Evolutionary conservation across 2,329 filamentous ascomycete genomes (phyloP).

Genomic region (Penicillium hesseltinei): DNA sequence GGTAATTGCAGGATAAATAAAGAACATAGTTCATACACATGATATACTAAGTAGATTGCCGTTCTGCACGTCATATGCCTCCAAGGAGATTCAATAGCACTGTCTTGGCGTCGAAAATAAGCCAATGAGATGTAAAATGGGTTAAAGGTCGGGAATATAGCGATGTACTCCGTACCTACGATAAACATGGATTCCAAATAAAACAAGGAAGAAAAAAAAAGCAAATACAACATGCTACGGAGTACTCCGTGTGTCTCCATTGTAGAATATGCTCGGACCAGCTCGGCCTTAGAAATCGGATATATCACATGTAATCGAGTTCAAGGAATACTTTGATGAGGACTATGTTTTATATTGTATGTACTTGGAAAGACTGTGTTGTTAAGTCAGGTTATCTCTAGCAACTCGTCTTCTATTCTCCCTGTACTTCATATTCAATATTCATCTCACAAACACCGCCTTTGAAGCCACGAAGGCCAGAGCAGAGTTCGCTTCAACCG

Average conservation of each 20-base stretch:
- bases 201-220: not conserved
- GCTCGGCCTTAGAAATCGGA: not conserved
- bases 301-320: not conserved
- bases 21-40: not conserved
- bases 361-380: constrained; percentile 6
- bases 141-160: not conserved
- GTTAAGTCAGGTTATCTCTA: constrained; percentile 11
- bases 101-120: not conserved
- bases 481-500: not conserved
- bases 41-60: not conserved
- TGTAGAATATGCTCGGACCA: not conserved
- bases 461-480: constrained; percentile 7
- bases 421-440: constrained; percentile 10
- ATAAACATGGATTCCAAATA: not conserved
- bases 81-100: not conserved
- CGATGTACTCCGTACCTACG: not conserved
- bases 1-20: not conserved
- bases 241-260: not conserved
- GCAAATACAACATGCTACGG: not conserved
- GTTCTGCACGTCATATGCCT: not conserved
- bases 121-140: not conserved
- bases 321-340: constrained; percentile 2
- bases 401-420: constrained; percentile 12
- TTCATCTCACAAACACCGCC: constrained; percentile 11
- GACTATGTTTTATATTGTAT: constrained; percentile 9